A percentile compares a stretch with the other conserved stretches of the same genome.
phyloP scores from a whole-genome alignment of 1,284 basidiomycete genomes.

The Cryptococcus floricola region DNA sequence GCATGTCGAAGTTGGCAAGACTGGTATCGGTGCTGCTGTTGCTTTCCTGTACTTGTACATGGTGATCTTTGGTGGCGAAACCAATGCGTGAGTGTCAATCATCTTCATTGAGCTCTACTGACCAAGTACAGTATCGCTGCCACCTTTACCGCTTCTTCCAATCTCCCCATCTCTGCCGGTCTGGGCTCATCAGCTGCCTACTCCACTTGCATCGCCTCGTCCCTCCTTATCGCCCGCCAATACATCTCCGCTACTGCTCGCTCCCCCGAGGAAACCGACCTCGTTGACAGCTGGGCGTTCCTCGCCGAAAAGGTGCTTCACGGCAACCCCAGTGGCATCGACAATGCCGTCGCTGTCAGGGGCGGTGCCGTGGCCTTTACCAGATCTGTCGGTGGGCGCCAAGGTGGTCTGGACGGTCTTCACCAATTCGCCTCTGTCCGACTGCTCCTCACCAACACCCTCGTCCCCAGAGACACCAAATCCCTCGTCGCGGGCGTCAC shows the following conservation, averaged over 20 bases:
- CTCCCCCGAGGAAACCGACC: conserved; percentile 64
- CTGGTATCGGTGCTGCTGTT: conserved; percentile 61
- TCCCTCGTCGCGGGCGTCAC: conserved; percentile 81
- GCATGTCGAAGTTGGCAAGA: conserved; percentile 23
- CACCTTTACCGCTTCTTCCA: conserved; percentile 78
- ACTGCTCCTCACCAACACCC: conserved; percentile 90
- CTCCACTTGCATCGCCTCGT: conserved; percentile 77
- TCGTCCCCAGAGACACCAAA: conserved; percentile 90
- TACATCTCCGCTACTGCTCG: conserved; percentile 44
- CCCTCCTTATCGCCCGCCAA: conserved; percentile 58
- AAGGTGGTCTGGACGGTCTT: conserved; percentile 71
- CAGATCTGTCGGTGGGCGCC: conserved; percentile 68
- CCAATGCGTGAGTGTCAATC: conserved; percentile 56
- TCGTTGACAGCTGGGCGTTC: conserved; percentile 91
- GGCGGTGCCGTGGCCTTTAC: conserved; percentile 93
- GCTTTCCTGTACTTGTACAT: conserved; percentile 96
- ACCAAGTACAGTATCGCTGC: conserved; percentile 44
- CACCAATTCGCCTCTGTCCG: conserved; percentile 62
- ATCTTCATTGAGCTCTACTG: not conserved
- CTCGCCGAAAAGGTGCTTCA: conserved; percentile 94
- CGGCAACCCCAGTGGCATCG: conserved; percentile 95
- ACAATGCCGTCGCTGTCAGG: conserved; percentile 90
- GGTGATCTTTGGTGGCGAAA: conserved; percentile 58
- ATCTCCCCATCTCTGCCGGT: conserved; percentile 97
- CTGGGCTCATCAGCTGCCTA: conserved; percentile 96